Percentiles rank a stretch among this genome's conserved stretches.
phyloP scores from a whole-genome alignment of 805 yeast species.

The Zygoascus flipseniorum region DNA sequence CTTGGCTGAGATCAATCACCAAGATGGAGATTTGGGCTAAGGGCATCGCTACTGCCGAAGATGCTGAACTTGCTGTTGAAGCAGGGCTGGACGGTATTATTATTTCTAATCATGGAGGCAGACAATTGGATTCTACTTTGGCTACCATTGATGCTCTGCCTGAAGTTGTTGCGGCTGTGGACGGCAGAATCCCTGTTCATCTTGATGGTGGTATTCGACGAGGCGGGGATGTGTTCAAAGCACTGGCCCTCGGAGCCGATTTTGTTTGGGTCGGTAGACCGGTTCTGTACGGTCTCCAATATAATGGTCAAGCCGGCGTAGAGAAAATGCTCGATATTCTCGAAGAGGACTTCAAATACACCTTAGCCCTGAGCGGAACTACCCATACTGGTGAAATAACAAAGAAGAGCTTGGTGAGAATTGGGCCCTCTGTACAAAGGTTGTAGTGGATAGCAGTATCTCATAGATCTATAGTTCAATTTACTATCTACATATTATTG shows the following conservation, averaged over 20 bases:
- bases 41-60: constrained; percentile 62
- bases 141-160: constrained; percentile 60
- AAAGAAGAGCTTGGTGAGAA: neutral
- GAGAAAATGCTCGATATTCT: constrained; percentile 23
- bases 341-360: constrained; percentile 18
- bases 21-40: constrained; percentile 44
- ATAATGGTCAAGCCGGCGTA: constrained; percentile 65
- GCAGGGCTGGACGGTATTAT: constrained; percentile 57
- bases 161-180: constrained; percentile 34
- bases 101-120: constrained; percentile 68
- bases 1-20: constrained; percentile 29
- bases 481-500: neutral
- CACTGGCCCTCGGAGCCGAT: constrained; percentile 61
- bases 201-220: constrained; percentile 65
- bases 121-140: constrained; percentile 57
- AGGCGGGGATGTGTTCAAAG: constrained; percentile 60
- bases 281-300: constrained; percentile 54
- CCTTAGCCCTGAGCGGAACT: constrained; percentile 22
- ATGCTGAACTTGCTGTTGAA: constrained; percentile 49
- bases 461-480: too few species aligned
- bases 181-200: constrained; percentile 45
- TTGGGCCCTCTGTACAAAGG: neutral
- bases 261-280: constrained; percentile 63
- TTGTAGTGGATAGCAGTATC: neutral
- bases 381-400: constrained; percentile 5